A percentile compares a stretch with the other conserved stretches of the same genome.
Conservation (phyloP, 225 moss, liverwort and hornwort genomes). For the Physcomitrellopsis africana region DNA sequence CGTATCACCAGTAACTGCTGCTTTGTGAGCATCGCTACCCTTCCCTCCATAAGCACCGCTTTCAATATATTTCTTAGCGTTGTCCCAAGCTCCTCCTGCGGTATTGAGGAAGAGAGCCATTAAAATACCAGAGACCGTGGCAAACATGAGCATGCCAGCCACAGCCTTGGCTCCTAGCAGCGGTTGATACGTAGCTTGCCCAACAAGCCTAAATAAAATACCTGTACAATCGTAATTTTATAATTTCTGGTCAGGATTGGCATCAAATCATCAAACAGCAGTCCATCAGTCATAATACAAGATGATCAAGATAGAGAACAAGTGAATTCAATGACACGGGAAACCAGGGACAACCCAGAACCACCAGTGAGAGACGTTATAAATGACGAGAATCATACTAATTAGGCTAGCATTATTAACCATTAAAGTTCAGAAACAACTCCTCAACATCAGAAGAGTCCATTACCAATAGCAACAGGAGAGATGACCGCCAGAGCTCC, state of each 20-base stretch:
- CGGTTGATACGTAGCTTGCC: conserved; percentile 68
- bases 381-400: conserved; percentile 11
- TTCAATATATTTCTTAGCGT: conserved; percentile 88
- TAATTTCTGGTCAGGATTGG: background rate
- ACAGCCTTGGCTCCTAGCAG: conserved; percentile 84
- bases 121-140: conserved; percentile 81
- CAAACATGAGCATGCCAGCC: conserved; percentile 89
- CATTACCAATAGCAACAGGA: conserved; percentile 70
- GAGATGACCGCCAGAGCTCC: conserved; percentile 79
- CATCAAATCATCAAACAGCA: background rate
- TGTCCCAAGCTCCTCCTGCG: conserved; percentile 88
- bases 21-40: conserved; percentile 85
- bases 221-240: conserved; percentile 40
- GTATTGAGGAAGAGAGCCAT: conserved; percentile 91
- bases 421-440: conserved; percentile 6
- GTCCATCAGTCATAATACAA: background rate
- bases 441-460: conserved; percentile 3
- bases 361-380: background rate
- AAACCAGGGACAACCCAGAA: background rate
- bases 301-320: background rate
- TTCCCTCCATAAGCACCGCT: conserved; percentile 86
- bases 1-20: conserved; percentile 87
- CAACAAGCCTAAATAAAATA: conserved; percentile 65
- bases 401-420: background rate
- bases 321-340: background rate